phyloP scores from a whole-genome alignment of 2,329 filamentous ascomycete species.

The Ophiostoma populinum region DNA sequence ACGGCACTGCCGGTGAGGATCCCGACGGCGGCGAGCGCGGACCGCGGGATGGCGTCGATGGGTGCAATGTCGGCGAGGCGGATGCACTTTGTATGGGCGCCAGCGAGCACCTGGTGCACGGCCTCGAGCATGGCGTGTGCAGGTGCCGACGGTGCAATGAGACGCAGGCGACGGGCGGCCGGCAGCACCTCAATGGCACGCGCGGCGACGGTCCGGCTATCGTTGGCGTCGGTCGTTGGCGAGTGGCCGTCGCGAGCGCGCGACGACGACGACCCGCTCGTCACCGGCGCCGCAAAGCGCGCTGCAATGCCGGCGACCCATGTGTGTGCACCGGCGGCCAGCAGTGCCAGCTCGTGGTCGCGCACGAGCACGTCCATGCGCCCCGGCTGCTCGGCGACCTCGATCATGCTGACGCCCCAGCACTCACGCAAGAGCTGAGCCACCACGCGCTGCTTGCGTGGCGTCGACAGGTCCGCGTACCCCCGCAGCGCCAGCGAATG shows the following conservation, averaged over 20 bases:
- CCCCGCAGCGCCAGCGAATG: conserved; percentile 5
- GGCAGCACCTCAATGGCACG: conserved; percentile 20
- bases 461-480: conserved; percentile 7
- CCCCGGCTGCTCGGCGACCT: conserved; percentile 26
- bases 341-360: conserved; percentile 24
- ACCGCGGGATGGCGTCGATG: too few relatives aligned
- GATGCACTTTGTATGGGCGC: too few relatives aligned
- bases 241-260: too few relatives aligned
- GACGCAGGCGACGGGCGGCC: conserved; percentile 16
- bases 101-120: conserved; percentile 19
- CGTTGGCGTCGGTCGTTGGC: conserved; percentile 12
- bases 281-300: conserved; percentile 6
- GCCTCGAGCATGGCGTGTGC: conserved; percentile 20
- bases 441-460: conserved; percentile 24
- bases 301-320: conserved; percentile 19
- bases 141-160: conserved; percentile 20
- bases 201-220: conserved; percentile 13
- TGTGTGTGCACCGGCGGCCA: conserved; percentile 22
- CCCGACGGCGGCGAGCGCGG: too few relatives aligned
- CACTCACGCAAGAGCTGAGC: conserved; percentile 27
- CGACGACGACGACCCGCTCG: too few relatives aligned
- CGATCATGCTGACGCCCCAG: conserved; percentile 32
- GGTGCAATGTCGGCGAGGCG: conserved; percentile 1
- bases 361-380: conserved; percentile 22
- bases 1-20: too few relatives aligned